Conservation (phyloP, 1,139 yeast genomes). For the Candida sp. region DNA sequence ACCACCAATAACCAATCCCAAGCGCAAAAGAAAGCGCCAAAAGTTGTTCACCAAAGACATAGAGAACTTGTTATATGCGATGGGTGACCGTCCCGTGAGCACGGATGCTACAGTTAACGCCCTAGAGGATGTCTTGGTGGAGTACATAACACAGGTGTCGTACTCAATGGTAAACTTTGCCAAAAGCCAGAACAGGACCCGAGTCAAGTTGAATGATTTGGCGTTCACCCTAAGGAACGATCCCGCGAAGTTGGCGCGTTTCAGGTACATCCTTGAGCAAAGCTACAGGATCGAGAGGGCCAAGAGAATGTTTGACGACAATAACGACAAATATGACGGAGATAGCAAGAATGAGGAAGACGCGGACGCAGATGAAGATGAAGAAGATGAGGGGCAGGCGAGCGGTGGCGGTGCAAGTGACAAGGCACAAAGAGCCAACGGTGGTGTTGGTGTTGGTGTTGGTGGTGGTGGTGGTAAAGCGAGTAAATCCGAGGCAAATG, state of each 20-base stretch:
- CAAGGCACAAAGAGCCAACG: neutral
- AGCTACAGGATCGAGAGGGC: constrained; percentile 82
- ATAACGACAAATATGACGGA: constrained; percentile 16
- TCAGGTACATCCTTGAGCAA: constrained; percentile 76
- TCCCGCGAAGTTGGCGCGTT: constrained; percentile 82
- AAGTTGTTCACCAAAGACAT: constrained; percentile 65
- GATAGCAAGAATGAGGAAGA: constrained; percentile 15
- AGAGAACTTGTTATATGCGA: constrained; percentile 77
- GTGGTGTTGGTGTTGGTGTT: neutral
- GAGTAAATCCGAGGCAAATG: neutral
- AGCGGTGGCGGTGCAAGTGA: neutral
- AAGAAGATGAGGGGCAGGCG: constrained; percentile 6
- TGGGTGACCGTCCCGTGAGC: constrained; percentile 86
- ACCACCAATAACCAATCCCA: constrained; percentile 16
- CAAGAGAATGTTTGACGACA: constrained; percentile 66
- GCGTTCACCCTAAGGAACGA: constrained; percentile 86
- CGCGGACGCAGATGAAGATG: constrained; percentile 10
- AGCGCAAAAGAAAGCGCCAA: constrained; percentile 35
- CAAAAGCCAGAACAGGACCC: constrained; percentile 54
- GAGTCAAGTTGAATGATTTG: constrained; percentile 87
- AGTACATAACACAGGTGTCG: constrained; percentile 69
- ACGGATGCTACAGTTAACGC: constrained; percentile 77
- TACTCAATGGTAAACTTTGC: constrained; percentile 27
- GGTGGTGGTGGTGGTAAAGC: too few species aligned
- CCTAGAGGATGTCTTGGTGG: constrained; percentile 83